phyloP scores from a whole-genome alignment of 805 yeast species.

The Kazachstania kunashirensis region DNA sequence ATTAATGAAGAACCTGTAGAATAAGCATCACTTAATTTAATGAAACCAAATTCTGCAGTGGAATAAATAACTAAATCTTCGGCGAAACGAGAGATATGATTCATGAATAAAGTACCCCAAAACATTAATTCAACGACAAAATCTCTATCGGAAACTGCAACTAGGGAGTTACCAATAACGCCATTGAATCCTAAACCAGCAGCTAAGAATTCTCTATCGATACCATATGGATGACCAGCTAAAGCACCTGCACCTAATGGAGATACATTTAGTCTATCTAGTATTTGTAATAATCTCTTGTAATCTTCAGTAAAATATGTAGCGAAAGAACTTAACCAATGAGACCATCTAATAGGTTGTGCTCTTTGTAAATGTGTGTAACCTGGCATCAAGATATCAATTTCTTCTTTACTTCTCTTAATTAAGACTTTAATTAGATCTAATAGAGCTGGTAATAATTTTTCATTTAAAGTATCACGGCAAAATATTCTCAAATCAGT shows the following conservation, averaged over 20 bases:
- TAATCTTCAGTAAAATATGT: conserved; percentile 89
- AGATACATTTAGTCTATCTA: conserved; percentile 71
- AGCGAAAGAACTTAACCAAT: conserved; percentile 91
- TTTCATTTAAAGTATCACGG: conserved; percentile 57
- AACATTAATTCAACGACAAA: conserved; percentile 92
- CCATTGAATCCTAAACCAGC: conserved; percentile 67
- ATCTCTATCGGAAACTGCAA: conserved; percentile 97
- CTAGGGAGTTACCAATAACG: conserved; percentile 87
- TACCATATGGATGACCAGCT: conserved; percentile 99
- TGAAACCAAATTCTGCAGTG: conserved; percentile 93
- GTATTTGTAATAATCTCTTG: conserved; percentile 71
- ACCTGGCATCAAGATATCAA: conserved; percentile 95
- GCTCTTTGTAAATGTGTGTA: conserved; percentile 98
- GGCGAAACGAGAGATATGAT: conserved; percentile 86
- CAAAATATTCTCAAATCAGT: conserved; percentile 97
- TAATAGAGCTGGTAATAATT: conserved; percentile 46
- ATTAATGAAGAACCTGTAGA: conserved; percentile 96
- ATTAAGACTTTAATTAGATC: conserved; percentile 58
- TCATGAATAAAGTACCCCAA: conserved; percentile 92
- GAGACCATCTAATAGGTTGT: conserved; percentile 99
- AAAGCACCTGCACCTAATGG: conserved; percentile 97
- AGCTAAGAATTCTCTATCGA: conserved; percentile 87
- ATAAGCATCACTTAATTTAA: conserved; percentile 91
- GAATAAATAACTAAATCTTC: conserved; percentile 95
- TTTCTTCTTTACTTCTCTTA: conserved; percentile 73